phyloP scores from a whole-genome alignment of 495 filamentous ascomycete genomes.

The Talaromyces borbonicus region DNA sequence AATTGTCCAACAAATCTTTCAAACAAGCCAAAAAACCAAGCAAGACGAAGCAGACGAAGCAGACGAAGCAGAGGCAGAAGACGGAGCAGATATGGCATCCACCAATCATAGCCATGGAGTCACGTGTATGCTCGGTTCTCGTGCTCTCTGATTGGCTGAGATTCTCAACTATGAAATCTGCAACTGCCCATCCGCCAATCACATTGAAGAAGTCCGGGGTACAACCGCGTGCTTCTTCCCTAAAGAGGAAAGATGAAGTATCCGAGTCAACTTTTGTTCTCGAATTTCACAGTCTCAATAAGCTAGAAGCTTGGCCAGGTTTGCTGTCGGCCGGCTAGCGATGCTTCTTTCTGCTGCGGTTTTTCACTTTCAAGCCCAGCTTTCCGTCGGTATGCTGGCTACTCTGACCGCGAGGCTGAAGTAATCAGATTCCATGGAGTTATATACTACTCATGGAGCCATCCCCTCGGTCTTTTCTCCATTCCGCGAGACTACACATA shows the following conservation, averaged over 20 bases:
- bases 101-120: background rate
- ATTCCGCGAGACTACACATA: background rate
- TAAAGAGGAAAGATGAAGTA: background rate
- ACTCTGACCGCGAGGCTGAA: constrained; percentile 1
- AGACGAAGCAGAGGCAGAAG: no score
- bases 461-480: constrained; percentile 1
- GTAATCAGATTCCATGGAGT: background rate
- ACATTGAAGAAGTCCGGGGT: background rate
- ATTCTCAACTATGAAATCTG: background rate
- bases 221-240: background rate
- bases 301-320: no score
- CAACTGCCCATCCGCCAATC: background rate
- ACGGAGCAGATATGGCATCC: no score
- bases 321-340: no score
- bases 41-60: no score
- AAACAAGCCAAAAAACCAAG: no score
- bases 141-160: background rate
- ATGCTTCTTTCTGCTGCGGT: no score
- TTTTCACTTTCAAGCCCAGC: background rate
- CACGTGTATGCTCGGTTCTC: background rate
- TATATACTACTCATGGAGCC: constrained; percentile 1
- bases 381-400: background rate
- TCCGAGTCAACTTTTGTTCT: constrained; percentile 2
- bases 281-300: no score
- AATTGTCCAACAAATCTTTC: no score